Percentiles rank a stretch among this genome's conserved stretches.
Conservation (phyloP, 306 rosid species). For the Lathyrus oleraceus region DNA sequence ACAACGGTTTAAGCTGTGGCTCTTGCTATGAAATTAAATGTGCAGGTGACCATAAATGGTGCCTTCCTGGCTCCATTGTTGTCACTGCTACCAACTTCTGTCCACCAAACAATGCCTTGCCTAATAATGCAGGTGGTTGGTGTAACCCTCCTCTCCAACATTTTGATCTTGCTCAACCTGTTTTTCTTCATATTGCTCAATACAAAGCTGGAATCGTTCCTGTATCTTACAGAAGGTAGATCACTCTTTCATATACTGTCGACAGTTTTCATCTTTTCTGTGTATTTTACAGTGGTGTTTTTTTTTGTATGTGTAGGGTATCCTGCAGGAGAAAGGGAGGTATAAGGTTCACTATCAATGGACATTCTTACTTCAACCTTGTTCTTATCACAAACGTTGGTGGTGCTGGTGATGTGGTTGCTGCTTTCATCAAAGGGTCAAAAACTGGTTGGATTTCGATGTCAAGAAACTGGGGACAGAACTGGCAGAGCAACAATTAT, state of each 20-base stretch:
- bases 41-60: slow-evolving; percentile 67
- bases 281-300: too few relatives aligned
- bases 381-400: slow-evolving; percentile 94
- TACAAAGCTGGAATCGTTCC: slow-evolving; percentile 91
- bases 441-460: slow-evolving; percentile 76
- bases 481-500: slow-evolving; percentile 88
- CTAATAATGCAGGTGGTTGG: slow-evolving; percentile 94
- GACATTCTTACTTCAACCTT: slow-evolving; percentile 91
- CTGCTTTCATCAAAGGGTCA: slow-evolving; percentile 75
- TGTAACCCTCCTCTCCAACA: slow-evolving; percentile 96
- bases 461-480: slow-evolving; percentile 99
- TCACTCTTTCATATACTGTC: neutral
- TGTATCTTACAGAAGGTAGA: slow-evolving; percentile 76
- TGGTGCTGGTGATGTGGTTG: slow-evolving; percentile 91
- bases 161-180: slow-evolving; percentile 93
- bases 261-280: neutral
- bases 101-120: slow-evolving; percentile 93
- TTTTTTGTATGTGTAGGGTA: slow-evolving; percentile 80
- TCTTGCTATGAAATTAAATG: slow-evolving; percentile 90
- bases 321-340: slow-evolving; percentile 87
- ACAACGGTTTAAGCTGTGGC: slow-evolving; percentile 89
- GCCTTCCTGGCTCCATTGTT: slow-evolving; percentile 87
- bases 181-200: slow-evolving; percentile 90
- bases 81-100: slow-evolving; percentile 98
- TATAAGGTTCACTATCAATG: slow-evolving; percentile 85